Percentiles rank a stretch among this genome's conserved stretches.
phyloP scores from a whole-genome alignment of 768 basidiomycete genomes.

The Neoboletus brunneissimus region DNA sequence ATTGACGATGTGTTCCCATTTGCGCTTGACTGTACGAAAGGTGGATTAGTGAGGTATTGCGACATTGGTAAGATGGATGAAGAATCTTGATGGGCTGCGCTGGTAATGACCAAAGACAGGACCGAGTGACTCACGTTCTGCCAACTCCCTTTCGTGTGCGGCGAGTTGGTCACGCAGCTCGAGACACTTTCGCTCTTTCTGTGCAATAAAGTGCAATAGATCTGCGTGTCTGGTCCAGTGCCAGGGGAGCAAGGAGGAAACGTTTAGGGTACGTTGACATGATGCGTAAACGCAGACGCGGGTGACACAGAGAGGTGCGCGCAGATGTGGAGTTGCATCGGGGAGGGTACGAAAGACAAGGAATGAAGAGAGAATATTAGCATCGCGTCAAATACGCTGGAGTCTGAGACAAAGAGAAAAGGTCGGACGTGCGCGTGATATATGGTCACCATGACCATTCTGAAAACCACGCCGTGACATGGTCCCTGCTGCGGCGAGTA shows the following conservation, averaged over 20 bases:
- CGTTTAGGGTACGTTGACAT: background rate
- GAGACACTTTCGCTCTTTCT: slow-evolving; percentile 81
- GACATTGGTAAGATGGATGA: background rate
- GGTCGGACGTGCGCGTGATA: background rate
- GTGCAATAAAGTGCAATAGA: slow-evolving; percentile 78
- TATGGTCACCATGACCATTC: background rate
- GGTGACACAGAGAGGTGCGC: background rate
- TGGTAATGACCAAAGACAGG: background rate
- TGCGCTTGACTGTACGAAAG: slow-evolving; percentile 59
- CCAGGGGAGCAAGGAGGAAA: background rate
- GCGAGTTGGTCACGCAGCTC: slow-evolving; percentile 75
- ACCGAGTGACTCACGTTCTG: slow-evolving; percentile 45
- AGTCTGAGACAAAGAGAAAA: background rate
- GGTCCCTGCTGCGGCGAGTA: background rate
- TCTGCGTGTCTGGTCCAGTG: slow-evolving; percentile 62
- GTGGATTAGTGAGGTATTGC: background rate
- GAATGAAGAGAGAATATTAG: background rate
- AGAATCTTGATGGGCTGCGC: no score
- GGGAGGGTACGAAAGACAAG: background rate
- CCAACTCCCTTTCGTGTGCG: slow-evolving; percentile 68
- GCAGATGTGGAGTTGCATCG: background rate
- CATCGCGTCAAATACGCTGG: background rate
- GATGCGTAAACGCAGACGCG: background rate
- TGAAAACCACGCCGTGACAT: background rate
- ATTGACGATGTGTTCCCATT: slow-evolving; percentile 79